Evolutionary conservation across 1,139 yeast species (phyloP).

Genomic region (Saccharomyces pastorianus): DNA sequence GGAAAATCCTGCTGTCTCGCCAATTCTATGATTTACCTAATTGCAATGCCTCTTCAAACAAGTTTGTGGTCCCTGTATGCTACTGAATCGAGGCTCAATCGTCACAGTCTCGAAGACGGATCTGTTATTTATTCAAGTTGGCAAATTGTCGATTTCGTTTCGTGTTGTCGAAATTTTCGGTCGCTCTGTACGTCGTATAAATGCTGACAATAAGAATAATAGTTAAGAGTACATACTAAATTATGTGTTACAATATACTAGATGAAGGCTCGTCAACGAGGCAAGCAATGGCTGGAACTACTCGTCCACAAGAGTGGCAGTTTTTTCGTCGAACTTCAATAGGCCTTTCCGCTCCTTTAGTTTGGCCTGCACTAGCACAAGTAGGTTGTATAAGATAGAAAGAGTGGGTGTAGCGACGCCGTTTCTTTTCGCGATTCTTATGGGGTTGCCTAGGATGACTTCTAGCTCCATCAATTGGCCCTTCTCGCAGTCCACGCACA

Average conservation of each 20-base stretch:
- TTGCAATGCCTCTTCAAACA: neutral
- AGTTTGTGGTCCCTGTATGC: neutral
- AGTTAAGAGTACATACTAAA: neutral
- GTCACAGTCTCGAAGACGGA: neutral
- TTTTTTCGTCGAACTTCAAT: conserved; percentile 23
- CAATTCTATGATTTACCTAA: neutral
- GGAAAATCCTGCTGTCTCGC: neutral
- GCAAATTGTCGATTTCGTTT: neutral
- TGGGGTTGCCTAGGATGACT: conserved; percentile 50
- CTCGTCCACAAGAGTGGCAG: conserved; percentile 1
- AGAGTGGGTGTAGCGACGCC: conserved; percentile 33
- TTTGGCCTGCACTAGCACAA: conserved; percentile 33
- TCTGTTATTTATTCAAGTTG: neutral
- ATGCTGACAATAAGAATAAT: neutral
- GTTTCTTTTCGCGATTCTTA: conserved; percentile 39
- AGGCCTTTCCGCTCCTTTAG: conserved; percentile 30
- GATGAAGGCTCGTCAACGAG: neutral
- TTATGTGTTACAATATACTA: neutral
- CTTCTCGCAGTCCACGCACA: conserved; percentile 49
- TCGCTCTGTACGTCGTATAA: conserved; percentile 1
- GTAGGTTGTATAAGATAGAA: conserved; percentile 31
- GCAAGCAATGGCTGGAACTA: neutral
- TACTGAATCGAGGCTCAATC: neutral
- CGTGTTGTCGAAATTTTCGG: conserved; percentile 1
- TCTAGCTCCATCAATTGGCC: conserved; percentile 50